These are phyloP conservation scores for Lathyrus tuberosus DNA, from an alignment of 306 rosid species.

Conservation along the genomic window DNA sequence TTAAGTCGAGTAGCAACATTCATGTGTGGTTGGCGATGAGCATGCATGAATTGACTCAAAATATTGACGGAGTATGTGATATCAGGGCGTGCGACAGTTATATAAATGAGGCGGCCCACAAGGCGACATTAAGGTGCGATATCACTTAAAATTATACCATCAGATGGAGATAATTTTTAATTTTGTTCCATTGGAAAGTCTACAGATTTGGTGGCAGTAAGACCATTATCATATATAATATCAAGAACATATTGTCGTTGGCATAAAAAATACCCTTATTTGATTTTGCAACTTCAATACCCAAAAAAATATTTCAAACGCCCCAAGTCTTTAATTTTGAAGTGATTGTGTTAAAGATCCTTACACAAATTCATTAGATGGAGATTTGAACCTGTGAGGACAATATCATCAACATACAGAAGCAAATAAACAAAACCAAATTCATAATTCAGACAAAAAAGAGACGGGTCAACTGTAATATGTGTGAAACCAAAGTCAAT, in stretches of 20 bases:
- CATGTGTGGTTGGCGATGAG: not conserved
- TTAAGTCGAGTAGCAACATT: not conserved
- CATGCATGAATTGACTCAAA: slow-evolving; percentile 9
- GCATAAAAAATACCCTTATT: not conserved
- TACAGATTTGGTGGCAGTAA: not conserved
- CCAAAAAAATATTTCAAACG: not conserved
- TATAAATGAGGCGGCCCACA: not conserved
- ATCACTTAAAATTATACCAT: not conserved
- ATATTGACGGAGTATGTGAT: not conserved
- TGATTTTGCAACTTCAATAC: not conserved
- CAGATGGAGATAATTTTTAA: not conserved
- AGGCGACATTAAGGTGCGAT: not conserved
- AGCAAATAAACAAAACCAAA: not conserved
- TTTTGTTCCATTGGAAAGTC: not conserved
- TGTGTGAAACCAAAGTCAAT: not conserved
- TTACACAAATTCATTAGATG: not conserved
- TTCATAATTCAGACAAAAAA: not conserved
- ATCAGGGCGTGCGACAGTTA: not conserved
- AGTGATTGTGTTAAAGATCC: not conserved
- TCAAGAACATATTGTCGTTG: slow-evolving; percentile 9
- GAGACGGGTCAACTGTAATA: not conserved
- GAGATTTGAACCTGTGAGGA: not conserved
- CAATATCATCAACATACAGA: not conserved
- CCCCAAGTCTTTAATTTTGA: slow-evolving; percentile 3
- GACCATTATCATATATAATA: not conserved